Conservation (phyloP, 495 filamentous ascomycete species). For the Lophiostoma macrostomum region DNA sequence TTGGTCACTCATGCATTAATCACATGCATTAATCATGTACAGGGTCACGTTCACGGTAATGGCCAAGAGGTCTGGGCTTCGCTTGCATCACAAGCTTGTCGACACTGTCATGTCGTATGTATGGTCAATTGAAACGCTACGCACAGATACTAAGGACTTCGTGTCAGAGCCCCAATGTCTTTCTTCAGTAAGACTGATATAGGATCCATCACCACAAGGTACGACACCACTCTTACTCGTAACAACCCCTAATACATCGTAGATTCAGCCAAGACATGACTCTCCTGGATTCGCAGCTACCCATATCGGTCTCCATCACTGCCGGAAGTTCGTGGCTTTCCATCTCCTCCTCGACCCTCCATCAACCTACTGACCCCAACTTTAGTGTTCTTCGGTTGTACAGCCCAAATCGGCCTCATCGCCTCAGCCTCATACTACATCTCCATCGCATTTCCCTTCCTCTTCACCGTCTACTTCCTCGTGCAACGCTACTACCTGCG, state of each 20-base stretch:
- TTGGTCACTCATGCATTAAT: background rate
- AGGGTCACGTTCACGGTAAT: background rate
- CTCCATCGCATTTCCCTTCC: constrained; percentile 1
- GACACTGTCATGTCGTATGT: constrained; percentile 3
- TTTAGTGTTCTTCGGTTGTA: background rate
- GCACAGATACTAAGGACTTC: background rate
- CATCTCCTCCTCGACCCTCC: too few relatives aligned
- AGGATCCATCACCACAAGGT: constrained; percentile 22
- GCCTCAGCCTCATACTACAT: constrained; percentile 6
- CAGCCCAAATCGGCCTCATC: constrained; percentile 8
- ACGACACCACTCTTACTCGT: background rate
- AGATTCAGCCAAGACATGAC: constrained; percentile 62
- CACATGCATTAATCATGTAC: background rate
- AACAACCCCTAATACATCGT: background rate
- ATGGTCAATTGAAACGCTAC: background rate
- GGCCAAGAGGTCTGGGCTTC: background rate
- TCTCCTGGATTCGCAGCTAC: constrained; percentile 57
- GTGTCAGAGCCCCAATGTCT: constrained; percentile 10
- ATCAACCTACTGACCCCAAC: too few relatives aligned
- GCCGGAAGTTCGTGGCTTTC: background rate
- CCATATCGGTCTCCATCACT: background rate
- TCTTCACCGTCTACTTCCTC: constrained; percentile 41
- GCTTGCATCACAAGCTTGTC: background rate
- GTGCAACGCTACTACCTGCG: constrained; percentile 56
- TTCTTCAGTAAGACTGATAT: constrained; percentile 15